A percentile compares a stretch with the other conserved stretches of the same genome.
Conservation (phyloP, 2,329 filamentous ascomycete species). For the Diaporthe vexans region DNA sequence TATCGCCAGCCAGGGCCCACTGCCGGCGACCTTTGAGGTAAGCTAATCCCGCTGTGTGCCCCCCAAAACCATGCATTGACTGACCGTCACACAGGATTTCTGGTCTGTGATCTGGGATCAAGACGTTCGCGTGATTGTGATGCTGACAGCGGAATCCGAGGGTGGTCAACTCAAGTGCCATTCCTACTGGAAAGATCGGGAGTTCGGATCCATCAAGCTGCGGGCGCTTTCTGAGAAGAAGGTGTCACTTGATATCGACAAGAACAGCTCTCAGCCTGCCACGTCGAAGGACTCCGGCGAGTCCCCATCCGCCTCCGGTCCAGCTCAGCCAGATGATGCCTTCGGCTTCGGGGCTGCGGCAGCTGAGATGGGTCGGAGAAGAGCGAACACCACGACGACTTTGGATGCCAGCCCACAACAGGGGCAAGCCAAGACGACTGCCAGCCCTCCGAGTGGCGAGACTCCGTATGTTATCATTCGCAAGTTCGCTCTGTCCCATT, state of each 20-base stretch:
- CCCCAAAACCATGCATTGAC: constrained; percentile 43
- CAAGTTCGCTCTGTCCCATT: constrained; percentile 87
- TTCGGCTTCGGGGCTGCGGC: constrained; percentile 41
- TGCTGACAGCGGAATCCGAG: constrained; percentile 95
- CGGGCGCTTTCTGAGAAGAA: constrained; percentile 85
- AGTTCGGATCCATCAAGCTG: constrained; percentile 83
- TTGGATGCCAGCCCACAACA: constrained; percentile 54
- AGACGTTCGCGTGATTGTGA: constrained; percentile 93
- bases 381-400: constrained; percentile 68
- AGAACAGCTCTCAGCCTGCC: constrained; percentile 59
- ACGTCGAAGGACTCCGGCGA: constrained; percentile 24
- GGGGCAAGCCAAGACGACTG: constrained; percentile 45
- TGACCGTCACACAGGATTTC: constrained; percentile 78
- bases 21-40: constrained; percentile 92
- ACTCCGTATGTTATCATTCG: constrained; percentile 84
- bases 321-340: constrained; percentile 42
- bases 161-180: constrained; percentile 96
- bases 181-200: constrained; percentile 86
- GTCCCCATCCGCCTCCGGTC: constrained; percentile 46
- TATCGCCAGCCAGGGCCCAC: constrained; percentile 94
- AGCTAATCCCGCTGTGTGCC: constrained; percentile 51
- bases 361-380: constrained; percentile 60
- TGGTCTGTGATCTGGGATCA: constrained; percentile 99
- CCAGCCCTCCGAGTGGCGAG: constrained; percentile 59
- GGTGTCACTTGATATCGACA: constrained; percentile 80